A percentile compares a stretch with the other conserved stretches of the same genome.
Evolutionary conservation across 2,329 filamentous ascomycete genomes (phyloP).

Genomic region (Penicillium polonicum): DNA sequence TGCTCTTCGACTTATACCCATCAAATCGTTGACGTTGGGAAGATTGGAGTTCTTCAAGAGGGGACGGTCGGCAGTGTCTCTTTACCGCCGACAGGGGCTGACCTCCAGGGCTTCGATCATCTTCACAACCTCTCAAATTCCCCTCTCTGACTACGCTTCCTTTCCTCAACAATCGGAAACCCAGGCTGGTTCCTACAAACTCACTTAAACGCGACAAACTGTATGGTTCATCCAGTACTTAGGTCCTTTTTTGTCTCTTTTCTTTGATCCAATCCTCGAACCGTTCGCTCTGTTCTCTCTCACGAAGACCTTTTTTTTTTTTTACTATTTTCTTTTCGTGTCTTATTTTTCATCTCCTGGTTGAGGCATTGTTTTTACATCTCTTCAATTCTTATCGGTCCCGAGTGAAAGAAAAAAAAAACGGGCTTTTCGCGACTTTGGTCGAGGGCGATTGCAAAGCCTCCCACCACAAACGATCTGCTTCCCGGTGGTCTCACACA

Average conservation of each 20-base stretch:
- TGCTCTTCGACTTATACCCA: neutral
- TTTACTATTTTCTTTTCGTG: conserved; percentile 1
- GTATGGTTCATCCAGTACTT: neutral
- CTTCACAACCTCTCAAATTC: conserved; percentile 17
- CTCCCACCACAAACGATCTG: conserved; percentile 5
- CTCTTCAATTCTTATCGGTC: conserved; percentile 2
- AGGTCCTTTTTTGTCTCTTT: conserved; percentile 1
- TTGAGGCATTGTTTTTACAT: conserved; percentile 13
- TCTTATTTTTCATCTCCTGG: conserved; percentile 16
- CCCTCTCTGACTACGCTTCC: conserved; percentile 19
- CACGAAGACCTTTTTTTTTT: conserved; percentile 6
- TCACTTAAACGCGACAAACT: neutral
- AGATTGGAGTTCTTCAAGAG: conserved; percentile 9
- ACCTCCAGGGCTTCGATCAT: conserved; percentile 8
- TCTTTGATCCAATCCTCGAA: conserved; percentile 9
- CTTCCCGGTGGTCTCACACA: neutral
- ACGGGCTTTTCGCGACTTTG: conserved; percentile 7
- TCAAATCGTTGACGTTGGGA: neutral
- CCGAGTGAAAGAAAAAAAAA: conserved; percentile 3
- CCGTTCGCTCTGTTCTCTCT: neutral
- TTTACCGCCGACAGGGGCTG: conserved; percentile 28
- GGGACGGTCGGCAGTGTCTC: conserved; percentile 23
- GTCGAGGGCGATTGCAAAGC: conserved; percentile 5
- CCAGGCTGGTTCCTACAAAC: conserved; percentile 24
- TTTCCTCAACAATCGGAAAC: conserved; percentile 22